Percentiles rank a stretch among this genome's conserved stretches.
phyloP scores from a whole-genome alignment of 176 grass and related monocot genomes.

The Puya raimondii region DNA sequence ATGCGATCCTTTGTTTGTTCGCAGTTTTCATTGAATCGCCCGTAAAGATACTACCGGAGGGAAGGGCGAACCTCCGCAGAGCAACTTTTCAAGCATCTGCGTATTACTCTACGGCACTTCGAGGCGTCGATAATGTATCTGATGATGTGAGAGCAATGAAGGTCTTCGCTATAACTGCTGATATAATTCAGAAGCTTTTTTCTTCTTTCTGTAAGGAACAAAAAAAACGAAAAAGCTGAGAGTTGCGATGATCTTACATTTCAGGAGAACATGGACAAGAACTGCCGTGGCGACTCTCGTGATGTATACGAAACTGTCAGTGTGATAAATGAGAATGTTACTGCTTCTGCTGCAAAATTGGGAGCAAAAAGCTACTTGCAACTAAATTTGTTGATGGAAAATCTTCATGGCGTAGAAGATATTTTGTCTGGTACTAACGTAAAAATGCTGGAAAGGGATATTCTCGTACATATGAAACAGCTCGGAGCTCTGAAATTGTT shows the following conservation, averaged over 20 bases:
- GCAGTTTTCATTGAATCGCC: slow-evolving; percentile 24
- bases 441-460: slow-evolving; percentile 40
- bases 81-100: slow-evolving; percentile 4
- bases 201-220: slow-evolving; percentile 7
- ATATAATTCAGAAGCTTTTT: not conserved
- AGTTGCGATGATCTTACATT: slow-evolving; percentile 5
- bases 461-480: slow-evolving; percentile 45
- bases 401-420: slow-evolving; percentile 42
- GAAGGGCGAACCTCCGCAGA: not conserved
- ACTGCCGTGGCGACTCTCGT: slow-evolving; percentile 3
- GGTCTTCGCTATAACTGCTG: slow-evolving; percentile 6
- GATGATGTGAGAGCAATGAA: slow-evolving; percentile 7
- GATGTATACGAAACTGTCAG: slow-evolving; percentile 12
- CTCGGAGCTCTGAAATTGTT: slow-evolving; percentile 58
- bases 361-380: slow-evolving; percentile 20
- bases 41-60: slow-evolving; percentile 27
- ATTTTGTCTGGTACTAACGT: slow-evolving; percentile 47
- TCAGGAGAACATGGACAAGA: slow-evolving; percentile 29
- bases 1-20: not conserved
- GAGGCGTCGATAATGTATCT: slow-evolving; percentile 28
- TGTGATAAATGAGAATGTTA: slow-evolving; percentile 20
- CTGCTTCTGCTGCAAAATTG: slow-evolving; percentile 23
- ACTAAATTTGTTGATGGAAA: slow-evolving; percentile 60
- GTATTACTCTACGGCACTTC: slow-evolving; percentile 19
- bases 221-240: not conserved